Evolutionary conservation across 2,329 filamentous ascomycete genomes (phyloP), one percentile per base, ranked within the genome.

Genomic region (Talaromyces sp.): DNA sequence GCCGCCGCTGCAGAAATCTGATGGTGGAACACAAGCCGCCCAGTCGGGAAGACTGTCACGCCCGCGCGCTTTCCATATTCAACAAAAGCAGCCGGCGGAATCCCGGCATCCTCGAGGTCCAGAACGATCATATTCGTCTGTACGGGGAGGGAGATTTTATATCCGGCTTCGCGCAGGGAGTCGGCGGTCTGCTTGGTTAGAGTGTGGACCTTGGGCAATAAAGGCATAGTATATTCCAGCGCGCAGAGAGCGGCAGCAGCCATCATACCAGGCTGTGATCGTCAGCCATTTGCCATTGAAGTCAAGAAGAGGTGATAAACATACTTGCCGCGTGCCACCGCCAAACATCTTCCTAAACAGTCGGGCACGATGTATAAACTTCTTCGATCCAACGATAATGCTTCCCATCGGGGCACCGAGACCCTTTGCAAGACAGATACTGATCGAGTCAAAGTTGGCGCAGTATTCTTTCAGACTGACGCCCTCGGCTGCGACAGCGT

Each of bases 331-430:
- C 37, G 69, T 73, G 2, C 70, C 72, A 14, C 73, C 73, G n/a
- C 72, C 73, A 52, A 71, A 68, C 67, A 70, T 70, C 64, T 74
- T 74, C 46, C 70, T 63, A 39, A 74, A 67, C 67, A 69, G 73
- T 23, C 67, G 68, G 9, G 73, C 72, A 8, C 67, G 69, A 18
- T 71, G 64, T 37, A 75, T 73, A 44, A 70, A 70, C 18, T 64
- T 56, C 23, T 64, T 67, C 3, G 67, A 67, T 16, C 72, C 71
- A 1, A 71, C 67, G 55, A 75, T 69, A 18, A 75, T 64, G 39
- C 71, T 71, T 7, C 73, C 72, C 65, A 75, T 68, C 0, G 73
- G 73, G 11, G 73, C 73, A 21, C 73, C 72, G 11, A 74, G 67
- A 3, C 71, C 71, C 60, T 75, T 75, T 7, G 72, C 68, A 23